These are phyloP conservation scores for Mrakia frigida DNA, from an alignment of 768 basidiomycete species.

Conservation along the genomic window DNA sequence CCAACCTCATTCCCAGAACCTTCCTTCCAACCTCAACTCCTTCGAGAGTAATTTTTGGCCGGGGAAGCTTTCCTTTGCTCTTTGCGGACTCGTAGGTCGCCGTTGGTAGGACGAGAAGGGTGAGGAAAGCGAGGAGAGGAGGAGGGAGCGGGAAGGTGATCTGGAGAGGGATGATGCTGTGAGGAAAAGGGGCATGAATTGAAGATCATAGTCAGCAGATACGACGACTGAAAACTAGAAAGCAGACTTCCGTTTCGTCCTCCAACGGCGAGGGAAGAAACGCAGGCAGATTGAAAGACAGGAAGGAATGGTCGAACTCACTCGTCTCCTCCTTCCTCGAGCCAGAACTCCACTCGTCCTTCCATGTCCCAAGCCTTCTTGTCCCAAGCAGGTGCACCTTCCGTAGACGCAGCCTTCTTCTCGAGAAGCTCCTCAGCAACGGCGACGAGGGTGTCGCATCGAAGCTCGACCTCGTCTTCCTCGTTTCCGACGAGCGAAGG, in stretches of 20 bases:
- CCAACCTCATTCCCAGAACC: constrained; percentile 53
- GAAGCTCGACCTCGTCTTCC: constrained; percentile 39
- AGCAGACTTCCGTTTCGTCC: neutral
- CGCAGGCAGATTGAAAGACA: neutral
- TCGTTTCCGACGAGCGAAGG: constrained; percentile 41
- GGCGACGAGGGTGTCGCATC: constrained; percentile 55
- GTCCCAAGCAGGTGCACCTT: constrained; percentile 34
- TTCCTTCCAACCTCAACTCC: constrained; percentile 52
- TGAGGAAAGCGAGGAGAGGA: constrained; percentile 60
- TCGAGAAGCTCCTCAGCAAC: constrained; percentile 34
- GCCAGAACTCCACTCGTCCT: constrained; percentile 85
- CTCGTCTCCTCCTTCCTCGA: constrained; percentile 88
- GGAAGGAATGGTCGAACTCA: constrained; percentile 41
- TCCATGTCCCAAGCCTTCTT: constrained; percentile 36
- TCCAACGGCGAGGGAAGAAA: neutral
- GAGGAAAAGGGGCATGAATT: constrained; percentile 29
- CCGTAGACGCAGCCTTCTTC: constrained; percentile 33
- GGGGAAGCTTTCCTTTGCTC: constrained; percentile 66
- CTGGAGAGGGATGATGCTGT: constrained; percentile 39
- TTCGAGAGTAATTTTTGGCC: constrained; percentile 56
- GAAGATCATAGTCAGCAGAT: neutral
- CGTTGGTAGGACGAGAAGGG: constrained; percentile 56
- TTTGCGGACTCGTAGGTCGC: constrained; percentile 59
- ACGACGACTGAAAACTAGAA: neutral
- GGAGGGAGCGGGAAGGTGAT: constrained; percentile 47